Base-by-base conservation (phyloP, 1,139 yeast species). In the Cylindricascospora bacillispora region DNA sequence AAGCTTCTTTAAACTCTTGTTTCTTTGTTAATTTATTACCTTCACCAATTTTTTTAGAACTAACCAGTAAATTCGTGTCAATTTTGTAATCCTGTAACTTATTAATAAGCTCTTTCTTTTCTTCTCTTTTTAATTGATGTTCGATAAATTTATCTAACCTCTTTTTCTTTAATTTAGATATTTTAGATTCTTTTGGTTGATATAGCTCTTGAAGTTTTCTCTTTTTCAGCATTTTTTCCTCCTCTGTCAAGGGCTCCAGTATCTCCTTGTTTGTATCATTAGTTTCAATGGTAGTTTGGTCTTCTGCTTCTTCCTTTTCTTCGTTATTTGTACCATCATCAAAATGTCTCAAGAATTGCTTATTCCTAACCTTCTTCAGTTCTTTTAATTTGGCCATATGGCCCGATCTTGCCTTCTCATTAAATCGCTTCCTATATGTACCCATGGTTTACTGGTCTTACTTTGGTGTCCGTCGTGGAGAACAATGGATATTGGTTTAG, bases 51-150 rank as follows among this genome's bases (percentile, higher is more conserved):
- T 70, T 65, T 51, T 81, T 82, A 22, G 92, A 69, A 24, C 89
- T 77, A 13, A 73, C 73, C 41, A 82, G 59, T 12, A 70, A 45
- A 0, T 73, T 58, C 0, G 93, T 73, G 46, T 86, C 94, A 26
- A 86, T 67, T 39, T 75, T 72, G 2, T 93, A 74, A 14, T 65
- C 65, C 24, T 77, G 65, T 27, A 89, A 63, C 50, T 85, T 86
- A 36, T 76, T 75, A 26, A 89, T 61, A 34, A 89, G 61, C 3
- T 68, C 68, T 43, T 79, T 81, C 57, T 81, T 82, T 57, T 89
- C 97, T 52, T 86, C 94, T 51, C 93, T 67, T 43, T 80, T 79
- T 40, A 89, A 55, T 54, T 89, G 97, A 56, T 80, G 93, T 38
- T 85, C 95, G 21, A 77, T 75, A 47, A 76, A 78, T 51, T 78